Evolutionary conservation across 352 stramenopile genomes (phyloP), one percentile per base, ranked within the genome.

Genomic region (Aphanomyces cochlioides): DNA sequence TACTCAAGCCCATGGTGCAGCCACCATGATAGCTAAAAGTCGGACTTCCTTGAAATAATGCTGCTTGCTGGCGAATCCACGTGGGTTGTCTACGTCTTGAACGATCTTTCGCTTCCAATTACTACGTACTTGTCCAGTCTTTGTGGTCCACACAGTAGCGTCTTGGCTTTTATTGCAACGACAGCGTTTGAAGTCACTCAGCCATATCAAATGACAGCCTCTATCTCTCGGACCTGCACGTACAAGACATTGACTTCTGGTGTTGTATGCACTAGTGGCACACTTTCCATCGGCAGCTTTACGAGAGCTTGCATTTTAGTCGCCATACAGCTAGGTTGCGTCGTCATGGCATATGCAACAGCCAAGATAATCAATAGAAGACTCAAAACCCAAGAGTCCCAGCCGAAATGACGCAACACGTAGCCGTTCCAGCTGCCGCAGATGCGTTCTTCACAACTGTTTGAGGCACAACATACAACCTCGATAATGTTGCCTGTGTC

Each of bases 61-160:
- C 28, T 28, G 28, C 28, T 28, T 28, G 28, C 28, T 28, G 48
- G 50, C 36, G 64, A 70, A 36, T 47, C 47, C 10, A 63, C 64
- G 19, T 70, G 64, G 64, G 10, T 50, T 12, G 2, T n/a, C 17
- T 50, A 50, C 43, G 43, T 50, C 43, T 12, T n/a, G 10, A 12
- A 50, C 10, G 43, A 50, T 50, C 17, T 50, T n/a, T 50, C 17
- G 43, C 10, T 50, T 12, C 43, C 43, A n/a, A 12, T 50, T n/a
- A 50, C 43, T 0, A 12, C 10, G 17, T n/a, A 12, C 43, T n/a
- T n/a, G 10, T n/a, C 43, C 10, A n/a, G 10, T 28, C 36, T 70
- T 12, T 61, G 43, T 37, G 19, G 3, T 7, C 28, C 7, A 8
- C 13, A 45, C 17, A 61, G 54, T 37, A 61, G 15, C n/a, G 8